These are phyloP conservation scores for Bolboschoenoplectus hybrid DNA, from an alignment of 202 grass and related monocot genomes.

Conservation along the genomic window DNA sequence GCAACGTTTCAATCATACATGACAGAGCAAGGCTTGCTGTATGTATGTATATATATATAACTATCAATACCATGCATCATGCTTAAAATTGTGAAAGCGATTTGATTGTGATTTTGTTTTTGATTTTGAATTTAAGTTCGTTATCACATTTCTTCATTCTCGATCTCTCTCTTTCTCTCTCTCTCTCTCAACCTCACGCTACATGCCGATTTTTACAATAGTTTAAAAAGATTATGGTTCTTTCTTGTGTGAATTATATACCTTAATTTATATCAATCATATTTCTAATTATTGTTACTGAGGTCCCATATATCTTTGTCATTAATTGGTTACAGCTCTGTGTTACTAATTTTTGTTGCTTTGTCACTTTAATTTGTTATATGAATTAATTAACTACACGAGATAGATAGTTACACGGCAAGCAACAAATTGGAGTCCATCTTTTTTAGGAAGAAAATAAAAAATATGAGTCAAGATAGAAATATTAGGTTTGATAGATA, in stretches of 20 bases:
- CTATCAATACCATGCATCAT: background rate
- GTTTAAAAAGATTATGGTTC: background rate
- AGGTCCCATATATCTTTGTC: background rate
- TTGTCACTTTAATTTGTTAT: background rate
- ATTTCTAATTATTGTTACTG: background rate
- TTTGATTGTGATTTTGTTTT: background rate
- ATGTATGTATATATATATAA: background rate
- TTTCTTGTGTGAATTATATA: constrained; percentile 11
- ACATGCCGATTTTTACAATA: background rate
- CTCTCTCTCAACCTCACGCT: background rate
- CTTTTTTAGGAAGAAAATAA: background rate
- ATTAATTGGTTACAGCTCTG: background rate
- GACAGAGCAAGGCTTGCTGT: constrained; percentile 23
- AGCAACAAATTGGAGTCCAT: background rate
- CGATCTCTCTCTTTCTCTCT: background rate
- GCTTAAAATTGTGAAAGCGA: constrained; percentile 22
- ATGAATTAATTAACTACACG: background rate
- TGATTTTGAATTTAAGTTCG: background rate
- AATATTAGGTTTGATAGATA: no score
- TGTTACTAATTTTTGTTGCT: background rate
- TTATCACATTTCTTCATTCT: constrained; percentile 1
- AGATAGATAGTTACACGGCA: background rate
- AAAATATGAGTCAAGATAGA: background rate
- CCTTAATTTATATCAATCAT: background rate
- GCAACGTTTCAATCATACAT: background rate